Conservation (phyloP, 306 rosid species). For the Vigna unguiculata region DNA sequence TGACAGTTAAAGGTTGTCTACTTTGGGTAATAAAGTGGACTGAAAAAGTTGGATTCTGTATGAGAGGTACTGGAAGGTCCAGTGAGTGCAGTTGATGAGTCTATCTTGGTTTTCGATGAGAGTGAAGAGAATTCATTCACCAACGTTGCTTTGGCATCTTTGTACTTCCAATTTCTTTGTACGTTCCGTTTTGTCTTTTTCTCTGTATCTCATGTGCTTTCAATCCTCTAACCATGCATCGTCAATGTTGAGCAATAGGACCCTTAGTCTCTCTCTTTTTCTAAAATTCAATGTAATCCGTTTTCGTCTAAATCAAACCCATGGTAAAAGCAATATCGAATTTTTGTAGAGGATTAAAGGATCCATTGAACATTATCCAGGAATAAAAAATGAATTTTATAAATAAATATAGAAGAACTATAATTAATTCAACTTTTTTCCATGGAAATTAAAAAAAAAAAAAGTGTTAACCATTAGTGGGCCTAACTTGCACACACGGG, state of each 20-base stretch:
- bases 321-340: too few species aligned
- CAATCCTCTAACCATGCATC: neutral
- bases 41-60: neutral
- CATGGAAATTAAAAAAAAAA: neutral
- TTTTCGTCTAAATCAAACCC: too few species aligned
- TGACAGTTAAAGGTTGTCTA: neutral
- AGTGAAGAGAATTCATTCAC: neutral
- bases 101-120: neutral
- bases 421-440: too few species aligned
- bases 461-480: neutral
- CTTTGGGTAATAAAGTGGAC: neutral
- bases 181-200: neutral
- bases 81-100: neutral
- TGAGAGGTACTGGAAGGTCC: neutral
- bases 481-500: constrained; percentile 18
- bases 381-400: too few species aligned
- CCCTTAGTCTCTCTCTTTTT: too few species aligned
- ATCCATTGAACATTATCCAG: too few species aligned
- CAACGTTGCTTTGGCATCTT: neutral
- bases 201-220: neutral
- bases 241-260: too few species aligned
- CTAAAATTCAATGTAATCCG: too few species aligned
- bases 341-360: too few species aligned
- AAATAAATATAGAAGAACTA: too few species aligned
- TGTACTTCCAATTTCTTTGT: neutral